Evolutionary conservation across 176 grass and related monocot species (phyloP).

Genomic region (Otatea glauca): DNA sequence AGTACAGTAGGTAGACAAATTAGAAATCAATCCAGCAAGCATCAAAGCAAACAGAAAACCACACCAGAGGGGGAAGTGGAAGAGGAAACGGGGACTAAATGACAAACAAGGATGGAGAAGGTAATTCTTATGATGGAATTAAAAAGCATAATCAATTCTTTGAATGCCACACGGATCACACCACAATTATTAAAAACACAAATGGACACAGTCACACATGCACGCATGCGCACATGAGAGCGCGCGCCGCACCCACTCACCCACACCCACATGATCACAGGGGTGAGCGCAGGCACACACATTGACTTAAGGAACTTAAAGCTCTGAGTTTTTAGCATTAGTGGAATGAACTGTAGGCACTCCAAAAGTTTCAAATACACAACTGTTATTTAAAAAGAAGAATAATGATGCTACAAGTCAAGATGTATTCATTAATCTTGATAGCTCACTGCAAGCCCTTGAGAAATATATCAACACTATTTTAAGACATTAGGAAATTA

Average conservation of each 20-base stretch:
- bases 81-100: background rate
- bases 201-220: background rate
- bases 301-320: conserved; percentile 3
- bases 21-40: background rate
- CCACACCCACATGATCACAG: background rate
- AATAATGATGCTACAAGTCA: background rate
- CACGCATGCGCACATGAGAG: background rate
- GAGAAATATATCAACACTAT: background rate
- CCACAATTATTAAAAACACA: background rate
- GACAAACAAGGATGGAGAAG: background rate
- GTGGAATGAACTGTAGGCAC: conserved; percentile 1
- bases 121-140: conserved; percentile 22
- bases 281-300: background rate
- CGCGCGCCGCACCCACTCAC: background rate
- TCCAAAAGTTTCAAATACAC: conserved; percentile 9
- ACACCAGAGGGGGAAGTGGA: background rate
- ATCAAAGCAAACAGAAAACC: conserved; percentile 18
- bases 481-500: background rate
- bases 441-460: conserved; percentile 4
- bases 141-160: background rate
- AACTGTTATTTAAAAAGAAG: conserved; percentile 13
- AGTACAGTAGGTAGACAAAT: background rate
- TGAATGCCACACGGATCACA: background rate
- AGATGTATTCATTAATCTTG: conserved; percentile 10
- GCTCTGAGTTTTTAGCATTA: conserved; percentile 16